Base-by-base conservation (phyloP, 169 alveolate genomes). In the Plasmodium reichenowi region DNA sequence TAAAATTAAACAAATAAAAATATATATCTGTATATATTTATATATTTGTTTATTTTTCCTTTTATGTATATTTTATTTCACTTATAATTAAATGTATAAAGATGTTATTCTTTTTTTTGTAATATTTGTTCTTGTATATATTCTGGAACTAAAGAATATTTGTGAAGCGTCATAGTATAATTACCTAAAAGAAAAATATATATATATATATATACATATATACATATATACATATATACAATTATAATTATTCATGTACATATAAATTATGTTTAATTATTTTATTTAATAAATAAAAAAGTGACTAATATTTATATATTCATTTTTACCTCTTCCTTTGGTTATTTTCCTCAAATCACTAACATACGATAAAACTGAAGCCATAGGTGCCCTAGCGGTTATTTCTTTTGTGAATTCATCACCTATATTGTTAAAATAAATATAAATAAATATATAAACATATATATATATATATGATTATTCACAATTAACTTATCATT, bases 281-380 rank as follows among this genome's bases (percentile, higher is more conserved):
- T 38, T 38, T 38, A 38, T 38, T 38, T 38, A 38, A 38, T 38
- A 38, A 38, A 38, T 38, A 38, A 38, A 38, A 9, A 38, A 6
- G 47, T 38, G 47, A 38, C 47, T 6, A 38, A 5, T 38, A 38
- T 38, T 38, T 38, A 38, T 38, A 38, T 38, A 5, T 38, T 5
- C 20, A 17, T 63, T 64, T 4, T 78, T 63, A 83, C 91, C 91
- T 83, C 91, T 58, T 48, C 91, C 91, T 62, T 83, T 83, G 15
- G 91, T 83, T 68, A 83, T 83, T 83, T 83, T 83, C 83, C 91
- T 15, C 29, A 83, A 48, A 32, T 83, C 91, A 62, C 91, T 83
- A 58, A 83, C 91, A 72, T 83, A 83, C 32, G 91, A 83, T 7
- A 83, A 72, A 72, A 83, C 70, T 48, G 91, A 83, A 24, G 91